A percentile compares a stretch with the other conserved stretches of the same genome.
These are phyloP conservation scores for Entomortierella lignicola DNA, from an alignment of 192 early-diverging fungal species.

Conservation along the genomic window DNA sequence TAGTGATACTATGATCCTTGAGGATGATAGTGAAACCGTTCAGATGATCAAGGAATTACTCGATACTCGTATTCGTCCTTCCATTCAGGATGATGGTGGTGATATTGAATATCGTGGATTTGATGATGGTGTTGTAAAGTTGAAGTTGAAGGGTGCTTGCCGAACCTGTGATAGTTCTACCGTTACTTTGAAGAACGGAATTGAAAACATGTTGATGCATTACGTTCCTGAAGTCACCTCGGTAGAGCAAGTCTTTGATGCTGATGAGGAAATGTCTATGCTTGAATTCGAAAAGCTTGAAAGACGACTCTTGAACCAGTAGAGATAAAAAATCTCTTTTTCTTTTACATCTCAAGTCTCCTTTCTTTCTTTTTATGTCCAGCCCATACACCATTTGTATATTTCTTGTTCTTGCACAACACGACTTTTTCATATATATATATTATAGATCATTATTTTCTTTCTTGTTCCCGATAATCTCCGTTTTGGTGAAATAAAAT, in stretches of 20 bases:
- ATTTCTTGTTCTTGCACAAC: too few species aligned
- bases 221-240: constrained; percentile 94
- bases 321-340: constrained; percentile 6
- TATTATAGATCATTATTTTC: too few species aligned
- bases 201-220: constrained; percentile 99
- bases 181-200: constrained; percentile 97
- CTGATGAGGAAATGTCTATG: constrained; percentile 78
- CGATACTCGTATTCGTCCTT: constrained; percentile 93
- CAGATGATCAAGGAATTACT: constrained; percentile 99
- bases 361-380: too few species aligned
- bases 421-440: too few species aligned
- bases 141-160: constrained; percentile 96
- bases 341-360: too few species aligned
- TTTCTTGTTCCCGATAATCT: too few species aligned
- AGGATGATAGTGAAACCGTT: constrained; percentile 91
- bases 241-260: constrained; percentile 92
- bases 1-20: constrained; percentile 73
- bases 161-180: constrained; percentile 90
- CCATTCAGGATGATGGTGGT: constrained; percentile 99
- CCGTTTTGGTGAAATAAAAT: too few species aligned
- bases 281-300: constrained; percentile 96
- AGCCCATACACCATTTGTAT: too few species aligned
- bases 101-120: constrained; percentile 97
- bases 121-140: constrained; percentile 87
- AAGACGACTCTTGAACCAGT: constrained; percentile 54